A percentile compares a stretch with the other conserved stretches of the same genome.
Evolutionary conservation across 148 eudicot genomes (phyloP).

Genomic region (Drosera capensis): DNA sequence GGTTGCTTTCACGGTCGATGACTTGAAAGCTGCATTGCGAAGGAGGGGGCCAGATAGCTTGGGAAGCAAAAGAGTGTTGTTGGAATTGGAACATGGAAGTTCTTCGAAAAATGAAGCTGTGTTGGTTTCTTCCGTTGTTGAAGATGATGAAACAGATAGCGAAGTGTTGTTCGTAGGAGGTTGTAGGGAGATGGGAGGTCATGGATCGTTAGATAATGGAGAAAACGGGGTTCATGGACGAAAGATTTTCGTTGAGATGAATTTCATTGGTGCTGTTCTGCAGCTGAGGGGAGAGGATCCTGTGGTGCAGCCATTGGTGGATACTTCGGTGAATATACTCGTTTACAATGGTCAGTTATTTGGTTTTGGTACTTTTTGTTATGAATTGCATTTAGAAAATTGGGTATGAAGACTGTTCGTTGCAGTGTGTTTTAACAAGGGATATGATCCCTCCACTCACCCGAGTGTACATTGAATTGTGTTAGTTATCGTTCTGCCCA

Average conservation of each 20-base stretch:
- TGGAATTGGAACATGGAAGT: constrained; percentile 14
- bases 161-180: constrained; percentile 4
- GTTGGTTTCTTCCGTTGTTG: constrained; percentile 12
- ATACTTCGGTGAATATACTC: constrained; percentile 60
- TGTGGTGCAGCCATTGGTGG: constrained; percentile 60
- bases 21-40: constrained; percentile 42
- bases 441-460: too few relatives aligned
- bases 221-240: constrained; percentile 8
- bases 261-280: constrained; percentile 63
- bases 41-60: constrained; percentile 92
- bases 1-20: constrained; percentile 30
- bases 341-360: constrained; percentile 59
- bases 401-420: neutral
- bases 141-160: constrained; percentile 12
- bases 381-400: neutral
- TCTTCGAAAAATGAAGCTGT: constrained; percentile 8
- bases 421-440: too few relatives aligned
- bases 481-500: too few relatives aligned
- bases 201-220: constrained; percentile 9
- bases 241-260: constrained; percentile 25
- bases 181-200: constrained; percentile 1
- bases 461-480: too few relatives aligned
- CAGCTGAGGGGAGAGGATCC: constrained; percentile 68
- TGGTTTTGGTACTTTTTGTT: neutral
- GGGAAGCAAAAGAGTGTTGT: constrained; percentile 33